Evolutionary conservation across 306 rosid species (phyloP), one percentile per base, ranked within the genome.

Genomic region (Boehmeria nivea): DNA sequence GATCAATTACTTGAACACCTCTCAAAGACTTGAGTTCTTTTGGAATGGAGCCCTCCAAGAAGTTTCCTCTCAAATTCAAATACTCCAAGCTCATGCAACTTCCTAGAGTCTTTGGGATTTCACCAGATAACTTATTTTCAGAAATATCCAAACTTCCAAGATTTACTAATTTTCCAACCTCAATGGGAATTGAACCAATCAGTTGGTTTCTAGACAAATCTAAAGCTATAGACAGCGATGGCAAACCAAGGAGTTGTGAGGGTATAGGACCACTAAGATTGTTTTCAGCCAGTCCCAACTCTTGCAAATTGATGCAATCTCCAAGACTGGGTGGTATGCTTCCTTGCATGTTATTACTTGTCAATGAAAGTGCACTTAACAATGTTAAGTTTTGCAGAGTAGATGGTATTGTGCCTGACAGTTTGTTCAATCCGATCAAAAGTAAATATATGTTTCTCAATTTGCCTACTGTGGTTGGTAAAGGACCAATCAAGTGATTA

Each of bases 251-350:
- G 2, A 74, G 25, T 21, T 59, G 46, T 23, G 21, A 23, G 2
- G 75, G 80, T 46, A 75, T 65, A 0, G 63, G n/a, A 9, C 80
- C 71, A 2, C 33, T 66, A 6, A 70, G 69, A 37, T 50, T 66
- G 20, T 61, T 61, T 20, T 22, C 13, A 7, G 65, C 37, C 25
- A 66, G 59, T 1, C 6, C 50, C 37, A 66, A 12, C 1, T 6
- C 1, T 4, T 22, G 18, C 66, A 75, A 39, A 2, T 22, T 28
- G 22, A 10, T 21, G 21, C 51, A 70, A 23, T 33, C 22, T 28
- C 73, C 65, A 0, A 76, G 43, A 22, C 57, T 57, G 0, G 51
- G 2, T 1, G 71, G 74, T 3, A 70, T 76, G 9, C 6, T 18
- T 45, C 74, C 77, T 2, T 39, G 27, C 3, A 76, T 40, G 25